Conservation (phyloP, 2,329 filamentous ascomycete genomes). For the Pseudogymnoascus sp. region DNA sequence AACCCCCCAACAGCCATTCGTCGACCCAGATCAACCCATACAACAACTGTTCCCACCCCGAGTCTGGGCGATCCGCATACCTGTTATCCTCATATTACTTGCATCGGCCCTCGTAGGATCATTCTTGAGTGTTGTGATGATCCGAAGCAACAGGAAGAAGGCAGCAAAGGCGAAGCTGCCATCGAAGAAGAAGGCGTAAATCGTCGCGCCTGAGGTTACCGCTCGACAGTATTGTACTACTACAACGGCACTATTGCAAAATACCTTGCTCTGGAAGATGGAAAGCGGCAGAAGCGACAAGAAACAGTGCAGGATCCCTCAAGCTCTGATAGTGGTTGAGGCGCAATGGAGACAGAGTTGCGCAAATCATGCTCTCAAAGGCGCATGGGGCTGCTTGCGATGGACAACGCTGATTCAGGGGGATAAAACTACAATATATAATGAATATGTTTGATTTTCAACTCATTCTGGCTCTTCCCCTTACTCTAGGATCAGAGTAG, state of each 20-base stretch:
- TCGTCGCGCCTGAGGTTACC: neutral
- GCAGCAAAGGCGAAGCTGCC: conserved; percentile 84
- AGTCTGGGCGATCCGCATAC: conserved; percentile 97
- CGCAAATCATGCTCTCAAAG: neutral
- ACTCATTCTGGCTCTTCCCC: neutral
- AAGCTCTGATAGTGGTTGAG: neutral
- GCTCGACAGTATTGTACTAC: neutral
- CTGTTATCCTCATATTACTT: conserved; percentile 89
- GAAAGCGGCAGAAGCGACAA: neutral
- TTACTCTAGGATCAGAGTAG: neutral
- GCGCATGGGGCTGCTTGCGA: neutral
- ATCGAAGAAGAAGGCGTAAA: conserved; percentile 73
- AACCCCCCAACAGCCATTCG: conserved; percentile 66
- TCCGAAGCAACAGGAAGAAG: conserved; percentile 97
- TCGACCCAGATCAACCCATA: conserved; percentile 87
- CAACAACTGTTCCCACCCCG: conserved; percentile 94
- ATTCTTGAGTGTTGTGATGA: conserved; percentile 96
- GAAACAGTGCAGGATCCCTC: neutral
- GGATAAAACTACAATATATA: conserved; percentile 7
- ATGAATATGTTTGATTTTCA: conserved; percentile 6
- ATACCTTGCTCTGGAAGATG: neutral
- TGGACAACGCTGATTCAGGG: conserved; percentile 4
- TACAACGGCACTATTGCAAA: neutral
- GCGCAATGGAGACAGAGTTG: neutral
- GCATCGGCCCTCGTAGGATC: conserved; percentile 90